Conservation (phyloP, 345 rosid genomes). For the Stellera chamaejasme region DNA sequence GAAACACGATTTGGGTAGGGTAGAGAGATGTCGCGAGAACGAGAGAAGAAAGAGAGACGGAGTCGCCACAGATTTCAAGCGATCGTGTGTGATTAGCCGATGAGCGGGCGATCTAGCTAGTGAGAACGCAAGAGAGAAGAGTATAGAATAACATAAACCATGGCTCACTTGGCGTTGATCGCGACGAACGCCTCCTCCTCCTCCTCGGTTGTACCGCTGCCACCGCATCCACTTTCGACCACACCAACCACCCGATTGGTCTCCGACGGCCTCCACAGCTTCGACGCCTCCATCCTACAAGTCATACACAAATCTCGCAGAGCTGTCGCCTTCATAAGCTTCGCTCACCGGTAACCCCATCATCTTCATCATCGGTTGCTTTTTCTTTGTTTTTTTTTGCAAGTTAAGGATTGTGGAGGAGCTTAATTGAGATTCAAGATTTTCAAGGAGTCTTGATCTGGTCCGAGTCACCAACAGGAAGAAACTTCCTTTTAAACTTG, state of each 20-base stretch:
- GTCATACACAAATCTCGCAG: slow-evolving; percentile 52
- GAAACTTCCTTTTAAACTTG: slow-evolving; percentile 58
- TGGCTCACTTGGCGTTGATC: slow-evolving; percentile 29
- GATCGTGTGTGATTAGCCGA: no score
- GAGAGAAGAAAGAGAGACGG: no score
- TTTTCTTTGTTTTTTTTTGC: background rate
- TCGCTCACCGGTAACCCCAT: slow-evolving; percentile 45
- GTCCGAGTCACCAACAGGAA: slow-evolving; percentile 69
- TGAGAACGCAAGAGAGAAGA: no score
- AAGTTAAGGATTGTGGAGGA: slow-evolving; percentile 31
- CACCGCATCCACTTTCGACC: slow-evolving; percentile 41
- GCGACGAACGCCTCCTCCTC: slow-evolving; percentile 23
- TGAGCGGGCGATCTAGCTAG: no score
- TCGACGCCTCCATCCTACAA: slow-evolving; percentile 43
- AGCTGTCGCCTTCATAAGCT: slow-evolving; percentile 67
- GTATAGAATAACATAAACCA: no score
- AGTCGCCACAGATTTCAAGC: no score
- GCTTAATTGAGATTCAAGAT: slow-evolving; percentile 60
- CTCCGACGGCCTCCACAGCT: slow-evolving; percentile 32
- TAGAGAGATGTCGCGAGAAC: no score
- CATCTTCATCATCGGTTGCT: background rate
- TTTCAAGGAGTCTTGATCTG: slow-evolving; percentile 61
- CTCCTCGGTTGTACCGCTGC: slow-evolving; percentile 23
- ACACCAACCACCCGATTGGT: slow-evolving; percentile 62
- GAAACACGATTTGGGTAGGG: no score